A percentile compares a stretch with the other conserved stretches of the same genome.
Evolutionary conservation across 108 stramenopile species (phyloP).

Genomic region (Pseudonitzschia multiseries): DNA sequence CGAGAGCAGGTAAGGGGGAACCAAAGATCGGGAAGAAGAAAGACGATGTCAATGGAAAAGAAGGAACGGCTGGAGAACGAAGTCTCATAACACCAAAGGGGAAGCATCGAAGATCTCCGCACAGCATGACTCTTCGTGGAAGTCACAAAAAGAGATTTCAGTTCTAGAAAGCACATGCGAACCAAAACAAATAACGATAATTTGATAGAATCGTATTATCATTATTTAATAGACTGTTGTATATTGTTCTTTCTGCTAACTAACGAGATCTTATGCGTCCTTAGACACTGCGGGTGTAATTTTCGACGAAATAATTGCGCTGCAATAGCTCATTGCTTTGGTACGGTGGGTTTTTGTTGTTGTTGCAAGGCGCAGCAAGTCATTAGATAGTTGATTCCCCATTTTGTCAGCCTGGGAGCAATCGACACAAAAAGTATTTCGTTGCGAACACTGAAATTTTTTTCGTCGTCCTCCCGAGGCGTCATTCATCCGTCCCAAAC

Average conservation of each 20-base stretch:
- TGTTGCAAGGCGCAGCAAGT: too few relatives aligned
- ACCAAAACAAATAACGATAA: neutral
- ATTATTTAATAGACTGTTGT: too few relatives aligned
- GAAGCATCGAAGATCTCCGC: neutral
- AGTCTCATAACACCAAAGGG: neutral
- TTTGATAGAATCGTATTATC: neutral
- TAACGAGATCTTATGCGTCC: too few relatives aligned
- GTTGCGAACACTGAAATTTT: neutral
- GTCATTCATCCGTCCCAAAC: constrained; percentile 6
- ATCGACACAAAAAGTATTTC: neutral
- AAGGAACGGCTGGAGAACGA: neutral
- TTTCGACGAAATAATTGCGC: too few relatives aligned
- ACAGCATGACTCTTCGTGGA: neutral
- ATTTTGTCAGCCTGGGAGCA: neutral
- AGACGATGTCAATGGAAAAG: neutral
- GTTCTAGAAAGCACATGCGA: neutral
- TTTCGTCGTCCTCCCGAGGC: neutral
- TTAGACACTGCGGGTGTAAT: too few relatives aligned
- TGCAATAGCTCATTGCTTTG: too few relatives aligned
- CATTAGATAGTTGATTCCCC: neutral
- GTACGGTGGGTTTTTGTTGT: too few relatives aligned
- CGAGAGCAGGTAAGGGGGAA: neutral
- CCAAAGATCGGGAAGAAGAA: neutral
- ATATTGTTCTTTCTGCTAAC: too few relatives aligned
- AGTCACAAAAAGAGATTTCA: neutral